Base-by-base conservation (phyloP, 306 rosid species). In the Castanea sativa region DNA sequence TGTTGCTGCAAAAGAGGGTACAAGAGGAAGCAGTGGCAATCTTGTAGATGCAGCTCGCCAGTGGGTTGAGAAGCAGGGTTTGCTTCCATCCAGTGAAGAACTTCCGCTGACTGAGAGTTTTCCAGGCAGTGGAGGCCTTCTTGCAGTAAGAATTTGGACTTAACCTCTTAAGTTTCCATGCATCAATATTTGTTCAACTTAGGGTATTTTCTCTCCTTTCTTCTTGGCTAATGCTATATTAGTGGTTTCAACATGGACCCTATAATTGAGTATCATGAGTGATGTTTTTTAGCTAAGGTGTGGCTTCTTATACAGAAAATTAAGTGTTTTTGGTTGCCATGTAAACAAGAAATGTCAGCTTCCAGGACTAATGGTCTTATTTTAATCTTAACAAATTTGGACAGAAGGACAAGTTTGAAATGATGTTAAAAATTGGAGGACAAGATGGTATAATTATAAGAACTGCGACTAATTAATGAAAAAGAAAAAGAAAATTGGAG, bases 61-160 rank as follows among this genome's bases (percentile, higher is more conserved):
- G 53, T 96, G 99, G 99, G 99, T 93, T 21, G 99, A 93, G 88
- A 96, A 93, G 91, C 98, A 96, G 88, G 99, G 99, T 83, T 84
- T 96, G 83, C 97, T 96, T 80, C 92, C 97, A 63, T 89, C 95
- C 84, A 96, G 96, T 71, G 98, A 96, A 86, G 99, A 96, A 85
- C 95, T 96, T 86, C 99, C 99, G 5, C 83, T 96, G 85, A 91
- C 98, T 13, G 99, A 93, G 80, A 88, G 88, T 87, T 96, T 96
- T 88, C 99, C 99, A 67, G 86, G 96, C 35, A 68, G 82, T 73
- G 98, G 96, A 76, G 88, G 94, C 83, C 91, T 91, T 81, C 59
- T 91, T 83, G 92, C 99, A 25, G 99, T 93, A 85, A 83, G 96
- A 74, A 35, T 81, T 75, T 75, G 56, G 25, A 58, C 74, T 76